Conservation (phyloP, 768 basidiomycete species). For the Pisolithus sp. region DNA sequence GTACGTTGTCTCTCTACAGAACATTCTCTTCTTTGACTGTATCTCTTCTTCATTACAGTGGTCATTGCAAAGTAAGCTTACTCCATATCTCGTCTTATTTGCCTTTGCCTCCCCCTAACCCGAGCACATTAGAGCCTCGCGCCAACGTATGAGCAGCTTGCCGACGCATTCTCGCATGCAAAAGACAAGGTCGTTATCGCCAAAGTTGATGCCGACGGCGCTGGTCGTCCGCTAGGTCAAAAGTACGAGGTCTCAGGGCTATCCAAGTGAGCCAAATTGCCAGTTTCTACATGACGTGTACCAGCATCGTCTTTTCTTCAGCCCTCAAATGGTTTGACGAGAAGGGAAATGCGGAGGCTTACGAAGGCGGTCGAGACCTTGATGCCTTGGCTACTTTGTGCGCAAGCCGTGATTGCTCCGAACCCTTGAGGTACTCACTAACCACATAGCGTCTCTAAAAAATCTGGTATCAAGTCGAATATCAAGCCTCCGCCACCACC, state of each 20-base stretch:
- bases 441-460: slow-evolving; percentile 54
- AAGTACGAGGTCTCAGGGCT: slow-evolving; percentile 79
- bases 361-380: slow-evolving; percentile 75
- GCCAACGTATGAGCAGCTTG: slow-evolving; percentile 82
- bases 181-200: slow-evolving; percentile 84
- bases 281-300: neutral
- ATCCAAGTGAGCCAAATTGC: slow-evolving; percentile 58
- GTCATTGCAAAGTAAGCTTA: slow-evolving; percentile 74
- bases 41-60: slow-evolving; percentile 36
- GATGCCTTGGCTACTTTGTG: slow-evolving; percentile 73
- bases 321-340: slow-evolving; percentile 89
- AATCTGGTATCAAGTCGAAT: slow-evolving; percentile 79
- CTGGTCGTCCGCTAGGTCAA: slow-evolving; percentile 66
- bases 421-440: neutral
- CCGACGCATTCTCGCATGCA: slow-evolving; percentile 72
- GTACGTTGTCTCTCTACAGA: slow-evolving; percentile 34
- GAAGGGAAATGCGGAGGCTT: slow-evolving; percentile 59
- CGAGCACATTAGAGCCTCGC: slow-evolving; percentile 66
- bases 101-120: neutral
- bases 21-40: neutral
- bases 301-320: slow-evolving; percentile 23
- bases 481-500: slow-evolving; percentile 82
- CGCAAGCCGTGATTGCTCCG: slow-evolving; percentile 21
- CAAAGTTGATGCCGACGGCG: slow-evolving; percentile 91
- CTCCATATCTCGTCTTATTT: neutral